phyloP scores from a whole-genome alignment of 140 eudicot species.

The Anethum foeniculum region DNA sequence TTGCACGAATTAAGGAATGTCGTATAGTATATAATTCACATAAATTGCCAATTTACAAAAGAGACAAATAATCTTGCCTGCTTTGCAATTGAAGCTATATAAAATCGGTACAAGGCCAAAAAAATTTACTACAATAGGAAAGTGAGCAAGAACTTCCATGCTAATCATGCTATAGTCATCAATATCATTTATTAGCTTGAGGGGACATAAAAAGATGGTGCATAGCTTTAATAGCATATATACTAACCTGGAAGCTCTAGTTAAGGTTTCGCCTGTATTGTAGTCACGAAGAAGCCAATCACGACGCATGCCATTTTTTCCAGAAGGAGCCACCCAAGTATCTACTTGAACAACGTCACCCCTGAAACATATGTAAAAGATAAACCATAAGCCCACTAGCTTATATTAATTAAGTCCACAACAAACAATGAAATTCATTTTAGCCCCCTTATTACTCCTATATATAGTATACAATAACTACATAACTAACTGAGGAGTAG shows the following conservation, averaged over 20 bases:
- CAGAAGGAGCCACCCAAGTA: conserved; percentile 87
- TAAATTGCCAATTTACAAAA: not conserved
- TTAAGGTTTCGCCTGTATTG: conserved; percentile 62
- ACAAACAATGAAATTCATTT: not conserved
- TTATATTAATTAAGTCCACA: not conserved
- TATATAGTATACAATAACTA: not conserved
- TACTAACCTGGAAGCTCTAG: conserved; percentile 82
- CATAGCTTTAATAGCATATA: not conserved
- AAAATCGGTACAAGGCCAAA: not conserved
- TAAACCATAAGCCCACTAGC: not conserved
- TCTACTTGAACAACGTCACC: conserved; percentile 95
- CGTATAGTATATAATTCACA: not conserved
- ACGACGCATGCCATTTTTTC: conserved; percentile 89
- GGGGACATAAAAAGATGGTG: not conserved
- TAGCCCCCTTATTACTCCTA: not conserved
- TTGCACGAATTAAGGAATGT: not conserved
- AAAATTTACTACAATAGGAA: not conserved
- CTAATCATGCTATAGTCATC: not conserved
- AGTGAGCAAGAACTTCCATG: not conserved
- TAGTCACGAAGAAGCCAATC: conserved; percentile 86
- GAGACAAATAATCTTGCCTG: not conserved
- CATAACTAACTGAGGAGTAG: not conserved
- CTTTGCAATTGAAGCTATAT: not conserved
- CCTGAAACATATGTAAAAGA: conserved; percentile 35
- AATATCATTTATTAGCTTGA: not conserved